Evolutionary conservation across 2,329 filamentous ascomycete species (phyloP), one percentile per base, ranked within the genome.

Genomic region (Penicillium sp.): DNA sequence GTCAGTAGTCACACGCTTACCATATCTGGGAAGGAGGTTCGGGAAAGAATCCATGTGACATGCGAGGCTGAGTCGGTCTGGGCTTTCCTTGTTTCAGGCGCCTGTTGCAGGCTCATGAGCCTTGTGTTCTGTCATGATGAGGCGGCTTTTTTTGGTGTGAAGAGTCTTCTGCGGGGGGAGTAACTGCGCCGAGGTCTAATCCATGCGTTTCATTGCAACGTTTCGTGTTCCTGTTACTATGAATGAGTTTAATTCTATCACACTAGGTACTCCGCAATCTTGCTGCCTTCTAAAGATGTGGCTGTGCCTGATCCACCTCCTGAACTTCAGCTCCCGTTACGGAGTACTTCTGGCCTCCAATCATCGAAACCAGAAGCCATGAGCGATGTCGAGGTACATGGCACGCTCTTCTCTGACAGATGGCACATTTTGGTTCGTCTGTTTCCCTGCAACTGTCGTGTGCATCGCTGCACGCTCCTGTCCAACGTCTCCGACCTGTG

Each of bases 291-390:
- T 41, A 15, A 41, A 41, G 35, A 41, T 15, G 35, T 17, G 35
- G 11, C 35, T 41, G 35, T 41, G 35, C 35, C 35, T 41, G 35
- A 41, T 41, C 35, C 11, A 41, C 35, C 8, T 41, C 35, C 35
- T 41, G 35, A 41, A 15, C 35, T 17, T 41, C 35, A 41, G 15
- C 11, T 41, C 35, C 35, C 35, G 11, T 41, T 41, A 15, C 21
- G 21, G 21, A 21, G 21, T 21, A 21, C 11, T 41, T 11, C 35
- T 41, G 35, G 35, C 35, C 35, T 41, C 35, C 17, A 38, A 41
- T 48, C 61, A 72, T 49, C 68, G 64, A 54, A 74, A 59, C 71
- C 72, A 73, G 56, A 69, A 74, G 30, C 71, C 71, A 50, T 61
- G 64, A n/a, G 60, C 57, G 46, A 74, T 71, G n/a, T 56, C 54